phyloP scores from a whole-genome alignment of 2,329 filamentous ascomycete species.

The Helminthosporium solani region DNA sequence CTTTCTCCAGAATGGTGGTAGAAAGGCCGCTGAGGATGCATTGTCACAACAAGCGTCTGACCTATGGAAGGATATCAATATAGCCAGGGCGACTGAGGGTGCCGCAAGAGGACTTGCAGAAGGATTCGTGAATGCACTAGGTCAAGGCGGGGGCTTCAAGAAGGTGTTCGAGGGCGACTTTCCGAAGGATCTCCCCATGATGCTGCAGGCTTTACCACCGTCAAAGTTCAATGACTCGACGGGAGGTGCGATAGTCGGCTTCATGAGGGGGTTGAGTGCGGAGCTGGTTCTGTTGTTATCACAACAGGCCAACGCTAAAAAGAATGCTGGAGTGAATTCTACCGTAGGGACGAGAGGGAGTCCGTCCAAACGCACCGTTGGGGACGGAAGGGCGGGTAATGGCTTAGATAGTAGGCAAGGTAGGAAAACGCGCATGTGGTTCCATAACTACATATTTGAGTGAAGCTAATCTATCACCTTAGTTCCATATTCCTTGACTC shows the following conservation, averaged over 20 bases:
- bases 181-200: constrained; percentile 17
- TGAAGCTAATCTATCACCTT: neutral
- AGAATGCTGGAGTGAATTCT: constrained; percentile 1
- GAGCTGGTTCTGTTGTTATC: constrained; percentile 28
- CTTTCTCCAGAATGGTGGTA: constrained; percentile 27
- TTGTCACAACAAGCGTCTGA: constrained; percentile 10
- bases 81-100: constrained; percentile 28
- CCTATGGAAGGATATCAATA: constrained; percentile 10
- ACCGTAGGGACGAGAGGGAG: no score
- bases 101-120: constrained; percentile 30
- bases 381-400: neutral
- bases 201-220: constrained; percentile 18
- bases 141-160: constrained; percentile 26
- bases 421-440: no score
- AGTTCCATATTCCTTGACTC: constrained; percentile 1
- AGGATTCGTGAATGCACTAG: constrained; percentile 25
- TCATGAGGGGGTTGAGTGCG: constrained; percentile 26
- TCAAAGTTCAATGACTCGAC: constrained; percentile 28
- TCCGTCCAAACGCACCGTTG: constrained; percentile 7
- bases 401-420: constrained; percentile 25
- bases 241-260: constrained; percentile 26
- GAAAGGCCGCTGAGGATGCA: constrained; percentile 4
- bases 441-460: neutral
- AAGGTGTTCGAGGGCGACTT: constrained; percentile 30
- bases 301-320: constrained; percentile 16